Evolutionary conservation across 1,139 yeast genomes (phyloP).

Genomic region (Arxiozyma slooffiae): DNA sequence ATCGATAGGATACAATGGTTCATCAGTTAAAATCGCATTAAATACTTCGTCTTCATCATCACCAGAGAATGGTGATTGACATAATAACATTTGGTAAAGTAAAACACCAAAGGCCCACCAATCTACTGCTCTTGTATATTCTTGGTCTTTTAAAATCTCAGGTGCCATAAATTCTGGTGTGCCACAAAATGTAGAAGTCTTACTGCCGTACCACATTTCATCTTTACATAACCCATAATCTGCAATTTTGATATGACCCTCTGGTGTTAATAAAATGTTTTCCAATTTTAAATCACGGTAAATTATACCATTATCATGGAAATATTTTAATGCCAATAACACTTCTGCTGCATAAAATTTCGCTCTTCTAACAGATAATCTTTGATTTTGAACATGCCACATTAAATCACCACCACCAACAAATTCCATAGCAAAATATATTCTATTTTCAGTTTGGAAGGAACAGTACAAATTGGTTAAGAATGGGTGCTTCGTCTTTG

Average conservation of each 20-base stretch:
- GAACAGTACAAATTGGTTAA: conserved; percentile 85
- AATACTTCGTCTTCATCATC: conserved; percentile 97
- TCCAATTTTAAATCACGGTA: conserved; percentile 95
- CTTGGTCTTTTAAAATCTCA: conserved; percentile 85
- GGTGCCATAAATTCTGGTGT: conserved; percentile 99
- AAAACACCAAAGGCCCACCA: conserved; percentile 99
- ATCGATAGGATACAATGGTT: conserved; percentile 93
- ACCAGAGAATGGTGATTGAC: conserved; percentile 96
- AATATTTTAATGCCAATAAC: conserved; percentile 74
- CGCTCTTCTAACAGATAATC: conserved; percentile 83
- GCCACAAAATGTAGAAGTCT: conserved; percentile 95
- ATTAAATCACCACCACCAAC: conserved; percentile 96
- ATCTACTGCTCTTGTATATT: conserved; percentile 87
- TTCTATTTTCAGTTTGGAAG: conserved; percentile 94
- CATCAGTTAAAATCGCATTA: conserved; percentile 95
- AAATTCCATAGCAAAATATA: conserved; percentile 96
- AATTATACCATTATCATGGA: conserved; percentile 92
- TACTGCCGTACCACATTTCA: conserved; percentile 83
- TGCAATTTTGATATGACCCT: conserved; percentile 94
- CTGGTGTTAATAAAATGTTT: conserved; percentile 75
- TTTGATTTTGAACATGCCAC: conserved; percentile 96
- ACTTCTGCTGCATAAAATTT: conserved; percentile 97
- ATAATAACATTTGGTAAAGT: conserved; percentile 87
- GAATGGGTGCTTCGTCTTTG: conserved; percentile 85
- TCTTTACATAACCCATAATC: conserved; percentile 97